A percentile compares a stretch with the other conserved stretches of the same genome.
Evolutionary conservation across 2,329 filamentous ascomycete species (phyloP).

Genomic region (Sarocladium strictum): DNA sequence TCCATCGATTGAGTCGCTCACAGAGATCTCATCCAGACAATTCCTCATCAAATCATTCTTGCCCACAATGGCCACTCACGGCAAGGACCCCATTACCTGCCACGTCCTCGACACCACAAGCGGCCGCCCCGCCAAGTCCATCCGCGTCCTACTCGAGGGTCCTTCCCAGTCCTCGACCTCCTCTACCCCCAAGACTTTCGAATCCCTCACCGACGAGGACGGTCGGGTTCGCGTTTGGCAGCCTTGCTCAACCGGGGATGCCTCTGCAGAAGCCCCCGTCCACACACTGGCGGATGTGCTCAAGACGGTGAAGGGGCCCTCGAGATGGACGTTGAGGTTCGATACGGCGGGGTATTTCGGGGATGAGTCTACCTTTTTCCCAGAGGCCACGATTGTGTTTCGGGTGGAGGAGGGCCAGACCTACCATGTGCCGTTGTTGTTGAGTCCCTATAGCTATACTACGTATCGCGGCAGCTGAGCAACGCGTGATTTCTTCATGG

Average conservation of each 20-base stretch:
- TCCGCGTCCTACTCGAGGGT: constrained; percentile 61
- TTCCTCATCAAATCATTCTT: not conserved
- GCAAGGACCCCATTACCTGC: constrained; percentile 70
- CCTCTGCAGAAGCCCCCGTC: constrained; percentile 50
- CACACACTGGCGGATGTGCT: constrained; percentile 54
- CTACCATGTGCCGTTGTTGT: constrained; percentile 73
- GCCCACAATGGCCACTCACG: constrained; percentile 7
- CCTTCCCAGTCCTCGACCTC: constrained; percentile 20
- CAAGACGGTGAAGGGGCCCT: constrained; percentile 34
- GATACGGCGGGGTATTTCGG: constrained; percentile 69
- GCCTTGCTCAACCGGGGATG: constrained; percentile 44
- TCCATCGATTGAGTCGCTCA: not conserved
- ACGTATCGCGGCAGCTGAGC: constrained; percentile 71
- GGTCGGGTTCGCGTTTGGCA: constrained; percentile 68
- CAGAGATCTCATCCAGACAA: not conserved
- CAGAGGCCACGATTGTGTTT: constrained; percentile 51
- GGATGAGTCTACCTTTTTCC: constrained; percentile 54
- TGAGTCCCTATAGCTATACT: constrained; percentile 75
- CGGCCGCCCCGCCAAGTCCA: constrained; percentile 60
- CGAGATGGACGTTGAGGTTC: constrained; percentile 65
- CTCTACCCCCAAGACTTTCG: constrained; percentile 43
- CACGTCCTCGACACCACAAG: constrained; percentile 79
- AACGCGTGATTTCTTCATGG: no score
- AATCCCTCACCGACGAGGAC: constrained; percentile 67
- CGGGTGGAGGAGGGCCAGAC: constrained; percentile 53